Conservation (phyloP, 2,329 filamentous ascomycete genomes). For the Diaporthe vexans region DNA sequence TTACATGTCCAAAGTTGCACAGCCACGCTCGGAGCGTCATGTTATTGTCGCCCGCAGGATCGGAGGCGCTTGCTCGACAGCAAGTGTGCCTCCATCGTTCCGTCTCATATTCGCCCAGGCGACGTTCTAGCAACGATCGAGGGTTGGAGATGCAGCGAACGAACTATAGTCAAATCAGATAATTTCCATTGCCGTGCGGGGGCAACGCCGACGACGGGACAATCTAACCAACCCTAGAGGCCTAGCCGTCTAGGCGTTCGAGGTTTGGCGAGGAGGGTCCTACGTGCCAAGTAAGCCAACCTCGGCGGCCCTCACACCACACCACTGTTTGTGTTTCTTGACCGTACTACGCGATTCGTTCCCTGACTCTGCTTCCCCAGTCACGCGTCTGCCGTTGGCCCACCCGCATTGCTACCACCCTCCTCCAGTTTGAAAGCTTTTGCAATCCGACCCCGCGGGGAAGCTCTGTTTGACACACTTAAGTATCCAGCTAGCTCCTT, state of each 20-base stretch:
- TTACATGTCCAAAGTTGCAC: neutral
- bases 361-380: conserved; percentile 2
- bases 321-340: neutral
- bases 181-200: conserved; percentile 23
- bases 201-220: neutral
- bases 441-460: conserved; percentile 2
- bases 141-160: neutral
- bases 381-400: conserved; percentile 18
- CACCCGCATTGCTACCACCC: conserved; percentile 10
- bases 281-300: conserved; percentile 14
- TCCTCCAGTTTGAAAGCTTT: neutral
- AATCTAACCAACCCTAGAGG: conserved; percentile 10
- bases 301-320: neutral
- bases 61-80: neutral
- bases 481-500: conserved; percentile 1
- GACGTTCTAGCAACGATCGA: neutral
- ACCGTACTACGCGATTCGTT: neutral
- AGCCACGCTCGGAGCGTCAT: neutral
- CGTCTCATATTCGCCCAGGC: conserved; percentile 10
- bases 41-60: neutral
- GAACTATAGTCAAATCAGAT: conserved; percentile 1
- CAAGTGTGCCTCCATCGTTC: neutral
- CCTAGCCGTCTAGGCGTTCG: conserved; percentile 14
- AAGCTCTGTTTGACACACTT: neutral
- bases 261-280: neutral